Evolutionary conservation across 1,139 yeast genomes (phyloP).

Genomic region (Suhomyces coccinellae): DNA sequence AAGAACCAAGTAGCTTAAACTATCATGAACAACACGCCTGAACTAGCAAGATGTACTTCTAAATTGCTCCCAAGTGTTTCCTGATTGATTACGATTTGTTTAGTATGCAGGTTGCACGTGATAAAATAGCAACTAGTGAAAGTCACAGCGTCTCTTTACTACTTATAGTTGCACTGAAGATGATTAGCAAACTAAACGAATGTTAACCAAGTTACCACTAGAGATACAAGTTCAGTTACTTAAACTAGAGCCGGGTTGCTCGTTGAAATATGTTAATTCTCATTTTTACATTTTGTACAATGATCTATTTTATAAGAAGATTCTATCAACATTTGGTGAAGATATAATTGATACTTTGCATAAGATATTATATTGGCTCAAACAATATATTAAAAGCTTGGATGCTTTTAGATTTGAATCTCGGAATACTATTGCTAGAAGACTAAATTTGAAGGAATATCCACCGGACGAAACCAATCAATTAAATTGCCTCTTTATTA

Average conservation of each 20-base stretch:
- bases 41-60: background rate
- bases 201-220: constrained; percentile 37
- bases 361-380: constrained; percentile 42
- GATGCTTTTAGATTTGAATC: constrained; percentile 45
- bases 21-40: too few relatives aligned
- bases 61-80: background rate
- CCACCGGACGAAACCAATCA: constrained; percentile 1
- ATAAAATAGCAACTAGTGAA: background rate
- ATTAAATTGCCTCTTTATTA: constrained; percentile 29
- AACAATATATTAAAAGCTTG: constrained; percentile 46
- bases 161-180: background rate
- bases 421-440: constrained; percentile 35
- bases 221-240: constrained; percentile 52
- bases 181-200: constrained; percentile 1
- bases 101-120: background rate
- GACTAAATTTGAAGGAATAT: constrained; percentile 25
- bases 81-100: too few relatives aligned
- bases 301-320: constrained; percentile 46
- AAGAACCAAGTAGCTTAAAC: too few relatives aligned
- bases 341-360: constrained; percentile 29
- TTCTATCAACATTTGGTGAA: constrained; percentile 45
- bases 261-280: constrained; percentile 41
- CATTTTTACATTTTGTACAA: constrained; percentile 52
- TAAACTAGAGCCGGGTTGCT: constrained; percentile 41
- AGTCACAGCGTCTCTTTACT: background rate